Conservation (phyloP, 2,329 filamentous ascomycete genomes). For the Cadophora sp. region DNA sequence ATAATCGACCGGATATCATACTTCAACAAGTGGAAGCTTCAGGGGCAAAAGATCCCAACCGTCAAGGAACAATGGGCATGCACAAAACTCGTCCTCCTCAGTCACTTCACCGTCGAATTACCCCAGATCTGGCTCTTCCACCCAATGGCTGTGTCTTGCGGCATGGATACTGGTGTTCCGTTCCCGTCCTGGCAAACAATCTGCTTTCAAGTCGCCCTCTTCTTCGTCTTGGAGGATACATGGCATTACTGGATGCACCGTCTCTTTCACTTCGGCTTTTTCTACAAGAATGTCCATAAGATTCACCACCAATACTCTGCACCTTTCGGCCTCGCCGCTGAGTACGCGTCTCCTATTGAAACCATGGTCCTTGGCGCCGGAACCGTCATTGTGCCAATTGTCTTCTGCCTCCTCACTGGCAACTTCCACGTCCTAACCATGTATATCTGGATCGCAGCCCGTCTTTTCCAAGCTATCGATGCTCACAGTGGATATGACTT, state of each 20-base stretch:
- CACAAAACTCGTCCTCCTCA: slow-evolving; percentile 88
- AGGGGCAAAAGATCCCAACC: slow-evolving; percentile 87
- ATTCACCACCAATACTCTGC: slow-evolving; percentile 99
- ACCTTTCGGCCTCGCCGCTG: slow-evolving; percentile 93
- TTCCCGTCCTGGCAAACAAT: slow-evolving; percentile 89
- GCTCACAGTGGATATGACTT: slow-evolving; percentile 98
- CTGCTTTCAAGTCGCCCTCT: slow-evolving; percentile 87
- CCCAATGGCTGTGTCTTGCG: slow-evolving; percentile 91
- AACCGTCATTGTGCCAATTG: slow-evolving; percentile 79
- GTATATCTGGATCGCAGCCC: slow-evolving; percentile 94
- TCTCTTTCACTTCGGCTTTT: slow-evolving; percentile 87
- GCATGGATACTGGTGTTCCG: slow-evolving; percentile 85
- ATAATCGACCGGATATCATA: slow-evolving; percentile 87
- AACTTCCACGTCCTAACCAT: slow-evolving; percentile 96
- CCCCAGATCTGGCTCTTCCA: slow-evolving; percentile 99
- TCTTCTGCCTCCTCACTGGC: slow-evolving; percentile 82
- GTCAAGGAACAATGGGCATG: slow-evolving; percentile 93
- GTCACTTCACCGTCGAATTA: slow-evolving; percentile 96
- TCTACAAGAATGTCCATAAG: slow-evolving; percentile 98
- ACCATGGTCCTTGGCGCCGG: slow-evolving; percentile 93
- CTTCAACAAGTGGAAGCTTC: slow-evolving; percentile 95
- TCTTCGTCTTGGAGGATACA: slow-evolving; percentile 94
- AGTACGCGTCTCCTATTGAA: slow-evolving; percentile 97
- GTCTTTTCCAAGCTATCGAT: slow-evolving; percentile 97
- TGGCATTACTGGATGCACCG: slow-evolving; percentile 99